phyloP scores from a whole-genome alignment of 371 early-diverging fungal species.

The Blastocladiella emersonii region DNA sequence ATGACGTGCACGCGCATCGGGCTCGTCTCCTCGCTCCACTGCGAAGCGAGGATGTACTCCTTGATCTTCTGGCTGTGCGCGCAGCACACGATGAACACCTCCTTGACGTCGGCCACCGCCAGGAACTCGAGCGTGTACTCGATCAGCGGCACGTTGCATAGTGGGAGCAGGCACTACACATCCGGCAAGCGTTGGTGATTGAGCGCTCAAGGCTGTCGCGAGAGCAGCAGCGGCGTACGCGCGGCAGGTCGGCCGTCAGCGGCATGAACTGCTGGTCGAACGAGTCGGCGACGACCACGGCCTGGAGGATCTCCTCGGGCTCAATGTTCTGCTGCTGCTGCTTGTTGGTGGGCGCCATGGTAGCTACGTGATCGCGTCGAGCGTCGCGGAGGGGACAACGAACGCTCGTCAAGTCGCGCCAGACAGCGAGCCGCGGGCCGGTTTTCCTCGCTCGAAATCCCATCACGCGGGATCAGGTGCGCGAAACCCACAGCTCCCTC shows the following conservation, averaged over 20 bases:
- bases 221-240: constrained; percentile 35
- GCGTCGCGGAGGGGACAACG: too few relatives aligned
- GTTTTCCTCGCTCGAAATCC: too few relatives aligned
- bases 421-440: too few relatives aligned
- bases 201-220: background rate
- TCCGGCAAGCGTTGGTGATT: background rate
- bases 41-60: constrained; percentile 44
- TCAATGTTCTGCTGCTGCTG: background rate
- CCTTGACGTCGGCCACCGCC: constrained; percentile 66
- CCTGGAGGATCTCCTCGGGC: constrained; percentile 38
- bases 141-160: constrained; percentile 86
- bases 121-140: constrained; percentile 88
- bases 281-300: constrained; percentile 83
- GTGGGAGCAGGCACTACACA: constrained; percentile 77
- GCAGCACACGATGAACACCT: constrained; percentile 72
- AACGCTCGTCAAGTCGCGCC: too few relatives aligned
- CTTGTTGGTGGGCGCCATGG: background rate
- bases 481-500: too few relatives aligned
- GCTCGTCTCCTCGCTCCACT: constrained; percentile 24
- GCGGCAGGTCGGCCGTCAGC: constrained; percentile 68
- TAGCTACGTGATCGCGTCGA: too few relatives aligned
- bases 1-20: constrained; percentile 56
- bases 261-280: constrained; percentile 81
- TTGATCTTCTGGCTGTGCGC: constrained; percentile 70
- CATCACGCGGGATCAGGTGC: too few relatives aligned